phyloP scores from a whole-genome alignment of 2,329 filamentous ascomycete genomes.

The Cadophora sp. region DNA sequence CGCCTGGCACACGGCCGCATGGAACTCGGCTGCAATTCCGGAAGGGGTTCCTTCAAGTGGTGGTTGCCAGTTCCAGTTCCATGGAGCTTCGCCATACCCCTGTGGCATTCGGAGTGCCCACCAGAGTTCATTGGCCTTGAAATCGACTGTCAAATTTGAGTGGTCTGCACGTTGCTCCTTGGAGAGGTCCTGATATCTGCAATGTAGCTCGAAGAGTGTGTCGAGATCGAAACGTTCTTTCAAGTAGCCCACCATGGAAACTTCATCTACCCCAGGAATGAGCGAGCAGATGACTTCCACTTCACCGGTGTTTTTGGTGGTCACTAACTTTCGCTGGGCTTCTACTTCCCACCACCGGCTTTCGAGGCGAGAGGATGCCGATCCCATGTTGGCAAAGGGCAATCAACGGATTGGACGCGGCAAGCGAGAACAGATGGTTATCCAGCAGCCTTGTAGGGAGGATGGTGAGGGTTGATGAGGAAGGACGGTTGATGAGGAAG shows the following conservation, averaged over 20 bases:
- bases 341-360: neutral
- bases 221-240: conserved; percentile 8
- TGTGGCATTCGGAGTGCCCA: conserved; percentile 24
- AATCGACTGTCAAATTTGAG: conserved; percentile 20
- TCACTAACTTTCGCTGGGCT: conserved; percentile 1
- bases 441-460: neutral
- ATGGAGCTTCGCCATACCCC: conserved; percentile 18
- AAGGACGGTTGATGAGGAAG: neutral
- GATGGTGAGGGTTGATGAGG: neutral
- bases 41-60: conserved; percentile 23
- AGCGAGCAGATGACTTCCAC: conserved; percentile 12
- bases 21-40: conserved; percentile 30
- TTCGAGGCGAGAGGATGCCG: conserved; percentile 3
- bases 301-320: neutral
- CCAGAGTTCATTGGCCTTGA: conserved; percentile 31
- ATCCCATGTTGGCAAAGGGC: conserved; percentile 1
- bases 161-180: conserved; percentile 12
- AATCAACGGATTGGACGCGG: neutral
- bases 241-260: neutral
- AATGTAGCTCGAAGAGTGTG: conserved; percentile 3
- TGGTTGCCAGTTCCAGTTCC: conserved; percentile 31
- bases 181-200: neutral
- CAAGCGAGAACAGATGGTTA: conserved; percentile 5
- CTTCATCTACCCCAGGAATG: neutral
- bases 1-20: conserved; percentile 28